Evolutionary conservation across 192 early-diverging fungal genomes (phyloP).

Genomic region (Podila epicladia): DNA sequence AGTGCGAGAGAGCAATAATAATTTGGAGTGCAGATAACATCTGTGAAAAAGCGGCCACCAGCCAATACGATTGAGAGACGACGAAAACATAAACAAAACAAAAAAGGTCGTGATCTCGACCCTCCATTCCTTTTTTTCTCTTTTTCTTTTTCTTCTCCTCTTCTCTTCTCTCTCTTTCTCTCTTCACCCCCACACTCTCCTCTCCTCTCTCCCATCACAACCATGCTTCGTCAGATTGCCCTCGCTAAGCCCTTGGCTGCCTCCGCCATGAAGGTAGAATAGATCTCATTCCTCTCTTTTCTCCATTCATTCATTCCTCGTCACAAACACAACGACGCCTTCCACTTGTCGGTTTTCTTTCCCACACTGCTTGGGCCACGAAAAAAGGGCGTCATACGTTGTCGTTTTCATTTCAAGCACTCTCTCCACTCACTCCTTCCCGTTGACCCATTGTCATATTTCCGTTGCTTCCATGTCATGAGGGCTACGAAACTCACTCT

Average conservation of each 20-base stretch:
- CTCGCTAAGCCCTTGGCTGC: slow-evolving; percentile 47
- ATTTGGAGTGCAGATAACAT: not conserved
- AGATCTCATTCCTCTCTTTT: not conserved
- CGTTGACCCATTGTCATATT: not conserved
- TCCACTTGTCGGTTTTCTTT: not conserved
- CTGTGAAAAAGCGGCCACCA: not conserved
- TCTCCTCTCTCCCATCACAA: slow-evolving; percentile 9
- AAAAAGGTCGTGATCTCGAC: slow-evolving; percentile 1
- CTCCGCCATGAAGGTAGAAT: slow-evolving; percentile 40
- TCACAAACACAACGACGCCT: too few relatives aligned
- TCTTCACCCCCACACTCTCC: slow-evolving; percentile 3
- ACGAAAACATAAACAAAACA: not conserved
- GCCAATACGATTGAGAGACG: too few relatives aligned
- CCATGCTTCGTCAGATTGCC: slow-evolving; percentile 42
- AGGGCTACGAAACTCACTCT: too few relatives aligned
- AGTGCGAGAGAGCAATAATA: not conserved
- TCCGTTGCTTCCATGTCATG: not conserved
- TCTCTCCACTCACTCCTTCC: not conserved
- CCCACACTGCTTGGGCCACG: not conserved
- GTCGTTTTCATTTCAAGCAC: not conserved
- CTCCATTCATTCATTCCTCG: not conserved
- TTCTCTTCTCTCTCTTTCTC: not conserved
- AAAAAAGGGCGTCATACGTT: too few relatives aligned
- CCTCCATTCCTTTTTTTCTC: not conserved
- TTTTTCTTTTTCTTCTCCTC: slow-evolving; percentile 3